phyloP scores from a whole-genome alignment of 768 basidiomycete species.

The Trametes sanguinea region DNA sequence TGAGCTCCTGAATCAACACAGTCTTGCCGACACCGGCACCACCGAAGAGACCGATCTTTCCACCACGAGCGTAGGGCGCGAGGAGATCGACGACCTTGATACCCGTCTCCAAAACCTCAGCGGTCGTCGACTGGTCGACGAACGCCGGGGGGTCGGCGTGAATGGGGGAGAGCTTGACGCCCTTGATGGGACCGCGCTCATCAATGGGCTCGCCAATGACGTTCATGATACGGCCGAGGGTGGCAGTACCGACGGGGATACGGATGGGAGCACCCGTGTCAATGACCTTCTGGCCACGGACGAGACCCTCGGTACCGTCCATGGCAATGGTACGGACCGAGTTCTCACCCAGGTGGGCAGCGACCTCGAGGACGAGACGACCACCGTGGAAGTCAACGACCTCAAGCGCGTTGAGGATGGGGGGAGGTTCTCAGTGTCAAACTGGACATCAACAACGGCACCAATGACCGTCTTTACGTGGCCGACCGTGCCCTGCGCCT shows the following conservation, averaged over 20 bases:
- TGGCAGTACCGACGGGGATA: conserved; percentile 93
- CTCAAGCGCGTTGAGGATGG: conserved; percentile 98
- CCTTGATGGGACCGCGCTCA: conserved; percentile 98
- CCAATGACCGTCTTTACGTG: conserved; percentile 98
- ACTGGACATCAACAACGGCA: conserved; percentile 99
- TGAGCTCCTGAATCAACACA: conserved; percentile 98
- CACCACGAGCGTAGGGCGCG: conserved; percentile 99
- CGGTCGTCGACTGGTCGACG: conserved; percentile 98
- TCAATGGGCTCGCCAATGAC: conserved; percentile 99
- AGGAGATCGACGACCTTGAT: conserved; percentile 99
- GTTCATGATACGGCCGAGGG: conserved; percentile 99
- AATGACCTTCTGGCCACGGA: conserved; percentile 95
- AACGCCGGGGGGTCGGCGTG: conserved; percentile 97
- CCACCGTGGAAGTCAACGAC: conserved; percentile 93
- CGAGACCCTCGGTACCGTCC: conserved; percentile 99
- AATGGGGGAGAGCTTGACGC: conserved; percentile 88
- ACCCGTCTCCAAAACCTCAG: conserved; percentile 98
- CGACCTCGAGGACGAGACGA: conserved; percentile 98
- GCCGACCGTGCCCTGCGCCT: conserved; percentile 73
- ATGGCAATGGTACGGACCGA: conserved; percentile 99
- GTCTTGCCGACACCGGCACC: conserved; percentile 99
- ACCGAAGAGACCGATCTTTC: conserved; percentile 99
- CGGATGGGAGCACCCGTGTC: conserved; percentile 97
- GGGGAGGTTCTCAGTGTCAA: conserved; percentile 94
- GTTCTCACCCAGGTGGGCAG: conserved; percentile 98